Conservation (phyloP, 2,329 filamentous ascomycete species). For the Keithomyces neogunnii region DNA sequence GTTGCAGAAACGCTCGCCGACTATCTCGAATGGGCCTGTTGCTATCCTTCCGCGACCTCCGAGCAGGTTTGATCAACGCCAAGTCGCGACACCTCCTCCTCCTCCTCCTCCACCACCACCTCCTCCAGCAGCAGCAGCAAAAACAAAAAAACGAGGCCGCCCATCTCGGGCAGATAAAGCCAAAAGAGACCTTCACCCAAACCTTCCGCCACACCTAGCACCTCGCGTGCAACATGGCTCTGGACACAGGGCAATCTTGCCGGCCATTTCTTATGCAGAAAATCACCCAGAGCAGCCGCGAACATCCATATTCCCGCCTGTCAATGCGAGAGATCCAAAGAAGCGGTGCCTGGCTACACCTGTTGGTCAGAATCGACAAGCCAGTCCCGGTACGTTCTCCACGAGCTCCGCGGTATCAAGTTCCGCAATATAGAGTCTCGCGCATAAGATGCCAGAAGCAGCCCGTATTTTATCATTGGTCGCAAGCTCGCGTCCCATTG, state of each 20-base stretch:
- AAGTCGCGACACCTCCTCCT: background rate
- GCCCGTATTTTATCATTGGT: background rate
- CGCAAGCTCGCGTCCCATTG: background rate
- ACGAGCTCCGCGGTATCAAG: constrained; percentile 1
- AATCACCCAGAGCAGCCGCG: background rate
- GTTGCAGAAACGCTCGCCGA: constrained; percentile 1
- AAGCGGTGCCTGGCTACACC: constrained; percentile 1
- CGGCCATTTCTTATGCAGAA: constrained; percentile 4
- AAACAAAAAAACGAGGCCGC: constrained; percentile 35
- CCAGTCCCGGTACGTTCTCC: background rate
- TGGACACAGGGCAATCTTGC: constrained; percentile 9
- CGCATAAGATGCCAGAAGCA: constrained; percentile 1
- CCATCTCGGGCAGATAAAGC: constrained; percentile 36
- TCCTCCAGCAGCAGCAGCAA: background rate
- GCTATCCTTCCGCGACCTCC: constrained; percentile 17
- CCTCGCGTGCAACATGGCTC: constrained; percentile 16
- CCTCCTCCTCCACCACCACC: background rate
- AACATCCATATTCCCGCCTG: background rate
- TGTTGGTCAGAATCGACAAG: background rate
- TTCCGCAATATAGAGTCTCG: constrained; percentile 6
- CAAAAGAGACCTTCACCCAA: constrained; percentile 19
- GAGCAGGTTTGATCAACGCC: constrained; percentile 3
- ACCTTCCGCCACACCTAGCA: constrained; percentile 24
- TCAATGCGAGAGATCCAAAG: constrained; percentile 2
- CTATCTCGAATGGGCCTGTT: background rate